Conservation (phyloP, 106 monocot species). For the Acorus gramineus region DNA sequence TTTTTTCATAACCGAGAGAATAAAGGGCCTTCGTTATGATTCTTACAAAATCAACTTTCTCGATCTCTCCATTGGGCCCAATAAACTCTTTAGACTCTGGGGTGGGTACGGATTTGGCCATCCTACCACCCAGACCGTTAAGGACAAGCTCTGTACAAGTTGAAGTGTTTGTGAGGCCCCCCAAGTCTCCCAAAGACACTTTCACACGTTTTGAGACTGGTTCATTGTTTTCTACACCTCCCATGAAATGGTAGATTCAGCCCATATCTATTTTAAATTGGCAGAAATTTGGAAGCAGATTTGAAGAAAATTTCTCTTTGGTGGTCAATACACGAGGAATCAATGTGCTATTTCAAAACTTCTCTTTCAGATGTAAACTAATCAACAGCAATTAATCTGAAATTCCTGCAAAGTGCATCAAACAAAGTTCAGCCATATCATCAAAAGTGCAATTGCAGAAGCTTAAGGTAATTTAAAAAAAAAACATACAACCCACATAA, state of each 20-base stretch:
- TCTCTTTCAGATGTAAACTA: no score
- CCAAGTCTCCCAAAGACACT: constrained; percentile 2
- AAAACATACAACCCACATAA: no score
- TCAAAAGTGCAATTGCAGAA: no score
- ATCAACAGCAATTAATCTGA: no score
- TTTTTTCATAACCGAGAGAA: constrained; percentile 38
- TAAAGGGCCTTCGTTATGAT: constrained; percentile 32
- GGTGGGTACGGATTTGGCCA: constrained; percentile 14
- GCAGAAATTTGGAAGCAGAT: no score
- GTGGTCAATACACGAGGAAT: no score
- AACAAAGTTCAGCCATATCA: no score
- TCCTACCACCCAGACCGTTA: constrained; percentile 5
- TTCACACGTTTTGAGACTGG: constrained; percentile 32
- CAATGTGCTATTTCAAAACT: no score
- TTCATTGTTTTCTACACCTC: constrained; percentile 27
- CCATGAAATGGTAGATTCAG: constrained; percentile 37
- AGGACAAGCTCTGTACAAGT: background rate
- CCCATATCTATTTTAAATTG: constrained; percentile 14
- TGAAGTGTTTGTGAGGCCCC: constrained; percentile 6
- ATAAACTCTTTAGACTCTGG: constrained; percentile 20
- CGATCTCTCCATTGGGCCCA: constrained; percentile 21
- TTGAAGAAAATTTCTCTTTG: no score
- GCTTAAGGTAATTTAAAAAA: no score
- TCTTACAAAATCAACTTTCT: constrained; percentile 31
- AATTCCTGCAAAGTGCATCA: no score